Evolutionary conservation across 1,284 basidiomycete genomes (phyloP).

Genomic region (Binderoboletus segoi): DNA sequence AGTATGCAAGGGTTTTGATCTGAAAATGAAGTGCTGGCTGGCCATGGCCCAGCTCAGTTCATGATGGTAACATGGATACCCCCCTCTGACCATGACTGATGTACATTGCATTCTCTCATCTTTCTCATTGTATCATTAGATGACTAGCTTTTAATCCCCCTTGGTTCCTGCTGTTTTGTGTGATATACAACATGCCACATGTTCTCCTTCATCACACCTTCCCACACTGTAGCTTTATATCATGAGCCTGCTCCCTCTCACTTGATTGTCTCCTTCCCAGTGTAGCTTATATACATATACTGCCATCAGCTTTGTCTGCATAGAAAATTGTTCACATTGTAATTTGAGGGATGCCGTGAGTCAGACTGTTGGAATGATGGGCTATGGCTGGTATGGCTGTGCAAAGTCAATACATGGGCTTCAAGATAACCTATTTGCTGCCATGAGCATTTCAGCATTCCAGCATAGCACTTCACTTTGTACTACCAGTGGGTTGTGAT

Average conservation of each 20-base stretch:
- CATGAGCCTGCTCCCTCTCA: too few relatives aligned
- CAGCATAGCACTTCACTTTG: too few relatives aligned
- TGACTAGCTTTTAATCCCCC: neutral
- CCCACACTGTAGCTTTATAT: slow-evolving; percentile 10
- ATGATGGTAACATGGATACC: neutral
- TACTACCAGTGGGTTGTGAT: too few relatives aligned
- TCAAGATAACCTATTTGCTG: too few relatives aligned
- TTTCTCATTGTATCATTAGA: neutral
- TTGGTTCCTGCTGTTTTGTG: neutral
- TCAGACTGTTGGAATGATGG: too few relatives aligned
- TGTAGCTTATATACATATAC: slow-evolving; percentile 2
- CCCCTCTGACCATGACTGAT: too few relatives aligned
- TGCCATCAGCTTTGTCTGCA: too few relatives aligned
- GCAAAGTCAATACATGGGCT: too few relatives aligned
- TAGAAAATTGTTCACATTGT: neutral
- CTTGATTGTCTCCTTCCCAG: neutral
- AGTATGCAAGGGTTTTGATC: slow-evolving; percentile 10
- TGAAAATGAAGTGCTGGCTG: neutral
- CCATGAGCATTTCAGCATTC: too few relatives aligned
- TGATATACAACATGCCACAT: neutral
- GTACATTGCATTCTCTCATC: neutral
- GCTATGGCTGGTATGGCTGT: too few relatives aligned
- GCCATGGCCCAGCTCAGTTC: too few relatives aligned
- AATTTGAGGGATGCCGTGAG: neutral
- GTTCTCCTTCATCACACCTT: neutral